Conservation (phyloP, 371 early-diverging fungal genomes). For the Rhizopus microsporus region DNA sequence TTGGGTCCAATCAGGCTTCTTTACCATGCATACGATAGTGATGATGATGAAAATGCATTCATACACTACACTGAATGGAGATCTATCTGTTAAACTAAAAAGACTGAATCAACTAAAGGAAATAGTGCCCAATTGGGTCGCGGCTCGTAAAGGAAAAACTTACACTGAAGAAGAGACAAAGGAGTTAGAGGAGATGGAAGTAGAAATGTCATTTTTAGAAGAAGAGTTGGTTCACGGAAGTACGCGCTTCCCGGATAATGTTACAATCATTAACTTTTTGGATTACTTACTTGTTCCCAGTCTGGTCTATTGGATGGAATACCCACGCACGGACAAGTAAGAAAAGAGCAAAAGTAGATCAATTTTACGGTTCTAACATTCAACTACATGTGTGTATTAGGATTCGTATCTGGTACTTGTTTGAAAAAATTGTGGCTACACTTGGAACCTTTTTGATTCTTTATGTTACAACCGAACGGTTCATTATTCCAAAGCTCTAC, state of each 20-base stretch:
- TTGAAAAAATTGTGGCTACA: conserved; percentile 81
- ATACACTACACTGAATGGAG: conserved; percentile 77
- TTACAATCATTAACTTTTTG: conserved; percentile 81
- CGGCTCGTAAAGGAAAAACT: conserved; percentile 11
- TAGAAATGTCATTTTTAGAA: conserved; percentile 59
- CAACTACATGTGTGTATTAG: conserved; percentile 28
- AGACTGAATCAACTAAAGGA: conserved; percentile 40
- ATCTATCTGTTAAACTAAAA: conserved; percentile 57
- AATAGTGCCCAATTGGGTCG: conserved; percentile 32
- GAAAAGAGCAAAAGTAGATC: background rate
- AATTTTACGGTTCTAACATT: background rate
- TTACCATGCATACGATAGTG: conserved; percentile 85
- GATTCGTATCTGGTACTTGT: conserved; percentile 85
- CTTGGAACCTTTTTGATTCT: conserved; percentile 81
- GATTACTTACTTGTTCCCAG: conserved; percentile 90
- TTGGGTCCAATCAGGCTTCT: conserved; percentile 90
- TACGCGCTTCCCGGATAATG: conserved; percentile 77
- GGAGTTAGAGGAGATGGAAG: conserved; percentile 34
- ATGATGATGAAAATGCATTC: conserved; percentile 97
- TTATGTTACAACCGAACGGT: conserved; percentile 85
- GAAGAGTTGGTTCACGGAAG: conserved; percentile 61
- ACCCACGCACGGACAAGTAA: conserved; percentile 85
- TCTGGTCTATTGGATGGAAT: conserved; percentile 91
- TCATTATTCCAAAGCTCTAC: conserved; percentile 81
- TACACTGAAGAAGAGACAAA: conserved; percentile 3